These are phyloP conservation scores for Arthrinium phaeospermum DNA, from an alignment of 2,329 filamentous ascomycete genomes.

Conservation along the genomic window DNA sequence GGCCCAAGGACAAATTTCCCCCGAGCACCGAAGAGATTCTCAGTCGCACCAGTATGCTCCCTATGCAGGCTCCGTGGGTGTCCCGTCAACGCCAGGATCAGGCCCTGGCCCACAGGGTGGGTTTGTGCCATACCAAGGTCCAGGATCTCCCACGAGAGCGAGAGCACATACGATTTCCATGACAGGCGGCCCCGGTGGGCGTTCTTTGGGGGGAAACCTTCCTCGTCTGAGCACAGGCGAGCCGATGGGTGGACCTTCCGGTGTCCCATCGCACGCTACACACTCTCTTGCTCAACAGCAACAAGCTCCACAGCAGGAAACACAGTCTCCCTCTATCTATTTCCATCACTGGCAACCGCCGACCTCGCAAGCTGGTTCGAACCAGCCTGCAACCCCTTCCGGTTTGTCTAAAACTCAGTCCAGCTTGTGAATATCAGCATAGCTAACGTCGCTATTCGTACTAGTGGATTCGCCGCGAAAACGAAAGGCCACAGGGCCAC, in stretches of 20 bases:
- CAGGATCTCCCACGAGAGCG: slow-evolving; percentile 55
- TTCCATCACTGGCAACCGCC: slow-evolving; percentile 95
- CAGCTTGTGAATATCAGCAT: slow-evolving; percentile 48
- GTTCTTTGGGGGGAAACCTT: slow-evolving; percentile 45
- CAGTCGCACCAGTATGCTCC: slow-evolving; percentile 50
- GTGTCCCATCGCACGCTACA: slow-evolving; percentile 49
- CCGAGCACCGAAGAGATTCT: slow-evolving; percentile 61
- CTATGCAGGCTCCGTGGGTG: slow-evolving; percentile 47
- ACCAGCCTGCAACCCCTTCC: slow-evolving; percentile 75
- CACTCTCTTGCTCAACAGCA: slow-evolving; percentile 57
- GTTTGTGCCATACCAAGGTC: slow-evolving; percentile 50
- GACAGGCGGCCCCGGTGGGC: slow-evolving; percentile 41
- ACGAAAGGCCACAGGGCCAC: slow-evolving; percentile 73
- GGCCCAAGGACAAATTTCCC: slow-evolving; percentile 55
- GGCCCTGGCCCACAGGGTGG: slow-evolving; percentile 44
- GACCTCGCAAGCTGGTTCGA: slow-evolving; percentile 64
- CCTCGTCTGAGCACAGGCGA: slow-evolving; percentile 54
- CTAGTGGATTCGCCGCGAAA: slow-evolving; percentile 81
- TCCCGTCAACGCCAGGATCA: slow-evolving; percentile 51
- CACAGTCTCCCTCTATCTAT: slow-evolving; percentile 77
- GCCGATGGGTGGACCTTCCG: slow-evolving; percentile 40
- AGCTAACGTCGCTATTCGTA: slow-evolving; percentile 52
- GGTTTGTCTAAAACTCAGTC: slow-evolving; percentile 68
- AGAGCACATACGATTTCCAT: slow-evolving; percentile 56
- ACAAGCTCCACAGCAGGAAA: slow-evolving; percentile 63